Evolutionary conservation across 2,329 filamentous ascomycete species (phyloP), one percentile per base, ranked within the genome.

Genomic region (Pseudonectria buxi): DNA sequence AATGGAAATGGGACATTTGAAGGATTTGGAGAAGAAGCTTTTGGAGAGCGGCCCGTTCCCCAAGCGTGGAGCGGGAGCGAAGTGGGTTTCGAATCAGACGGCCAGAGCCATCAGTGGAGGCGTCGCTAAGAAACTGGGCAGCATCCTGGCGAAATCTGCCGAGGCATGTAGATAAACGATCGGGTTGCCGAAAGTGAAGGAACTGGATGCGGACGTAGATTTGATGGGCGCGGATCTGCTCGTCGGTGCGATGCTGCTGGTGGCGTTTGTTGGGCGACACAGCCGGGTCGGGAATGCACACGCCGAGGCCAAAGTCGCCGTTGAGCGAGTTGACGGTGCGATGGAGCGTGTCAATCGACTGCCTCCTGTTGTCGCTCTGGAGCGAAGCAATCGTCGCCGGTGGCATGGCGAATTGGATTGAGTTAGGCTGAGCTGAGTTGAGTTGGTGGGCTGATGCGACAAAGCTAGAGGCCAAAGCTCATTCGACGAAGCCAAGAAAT

Each of bases 41-140:
- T 14, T 57, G 53, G 1, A 59, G 49, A 11, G 34, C 46, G 36
- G 43, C 45, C 30, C 49, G 54, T 39, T 53, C 45, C 37, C 47
- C 35, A 13, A 36, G 25, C 6, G 15, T 43, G 26, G 34, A 39
- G 28, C 40, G 40, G 37, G 44, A 33, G 11, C 41, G 33, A 44
- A 45, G 50, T 49, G 50, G 49, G 51, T 44, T 46, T 12, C 18
- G 18, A 22, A 22, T 22, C 18, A 6, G 18, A 22, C 18, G 18
- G 5, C 18, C 18, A 6, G 18, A 22, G 9, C 18, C 18, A 22
- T 22, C 18, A 9, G 18, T 22, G 18, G 18, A 22, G 18, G 18
- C 18, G 18, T 22, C 9, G 18, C 38, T 30, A 1, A 53, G 30
- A 4, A 44, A 24, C 1, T 43, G 36, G 4, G 50, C 41, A 1